phyloP scores from a whole-genome alignment of 495 filamentous ascomycete genomes.

The Glonium stellatum region DNA sequence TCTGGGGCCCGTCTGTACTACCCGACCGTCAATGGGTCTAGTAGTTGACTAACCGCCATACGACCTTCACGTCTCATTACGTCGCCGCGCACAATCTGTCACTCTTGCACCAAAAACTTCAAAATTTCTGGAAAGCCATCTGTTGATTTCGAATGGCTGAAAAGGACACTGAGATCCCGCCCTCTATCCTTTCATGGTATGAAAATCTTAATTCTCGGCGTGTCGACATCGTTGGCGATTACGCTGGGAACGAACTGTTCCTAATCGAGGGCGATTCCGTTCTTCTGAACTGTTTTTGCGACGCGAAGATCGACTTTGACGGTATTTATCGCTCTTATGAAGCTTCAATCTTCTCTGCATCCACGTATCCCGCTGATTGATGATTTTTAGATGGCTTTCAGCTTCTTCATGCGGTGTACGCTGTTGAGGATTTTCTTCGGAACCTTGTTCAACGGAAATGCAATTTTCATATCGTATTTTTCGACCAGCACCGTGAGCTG shows the following conservation, averaged over 20 bases:
- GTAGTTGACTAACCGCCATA: not conserved
- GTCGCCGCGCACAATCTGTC: not conserved
- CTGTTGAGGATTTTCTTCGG: constrained; percentile 57
- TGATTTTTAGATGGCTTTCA: constrained; percentile 52
- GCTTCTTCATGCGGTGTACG: constrained; percentile 61
- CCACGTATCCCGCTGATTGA: constrained; percentile 1
- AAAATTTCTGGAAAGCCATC: not conserved
- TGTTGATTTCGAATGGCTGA: not conserved
- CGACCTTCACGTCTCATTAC: not conserved
- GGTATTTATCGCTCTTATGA: constrained; percentile 30
- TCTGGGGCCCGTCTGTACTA: no score
- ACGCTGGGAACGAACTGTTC: constrained; percentile 65
- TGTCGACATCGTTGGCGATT: constrained; percentile 64
- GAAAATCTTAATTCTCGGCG: constrained; percentile 26
- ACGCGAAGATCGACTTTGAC: constrained; percentile 54
- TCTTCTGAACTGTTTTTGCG: constrained; percentile 52
- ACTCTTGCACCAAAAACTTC: not conserved
- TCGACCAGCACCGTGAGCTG: constrained; percentile 45
- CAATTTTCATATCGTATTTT: constrained; percentile 63
- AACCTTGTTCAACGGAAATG: constrained; percentile 56
- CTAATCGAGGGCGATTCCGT: constrained; percentile 69
- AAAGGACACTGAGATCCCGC: not conserved
- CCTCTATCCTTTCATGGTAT: constrained; percentile 29
- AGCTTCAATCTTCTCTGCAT: not conserved
- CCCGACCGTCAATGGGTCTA: no score